Base-by-base conservation (phyloP, 352 stramenopile genomes). In the Salisapilia sapeloensis region DNA sequence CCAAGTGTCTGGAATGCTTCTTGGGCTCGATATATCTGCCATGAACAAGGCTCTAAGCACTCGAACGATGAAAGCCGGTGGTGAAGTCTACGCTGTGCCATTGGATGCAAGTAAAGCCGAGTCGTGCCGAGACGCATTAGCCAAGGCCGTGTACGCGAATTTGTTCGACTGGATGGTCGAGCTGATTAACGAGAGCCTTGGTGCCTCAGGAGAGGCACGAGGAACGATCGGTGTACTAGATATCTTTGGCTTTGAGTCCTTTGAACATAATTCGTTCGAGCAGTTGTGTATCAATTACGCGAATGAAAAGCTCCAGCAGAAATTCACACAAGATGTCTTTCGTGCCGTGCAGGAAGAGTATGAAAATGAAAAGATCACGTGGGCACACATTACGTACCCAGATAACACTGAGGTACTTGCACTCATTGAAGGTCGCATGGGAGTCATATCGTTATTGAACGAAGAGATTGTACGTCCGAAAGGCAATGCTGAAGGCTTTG, bases 131-230 rank as follows among this genome's bases (percentile, higher is more conserved):
- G 86, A 97, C 46, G 86, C 87, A 2, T 64, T 98, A 16, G 86
- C 89, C 8, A 97, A 97, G 54, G 64, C 92, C 22, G 70, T 96
- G 15, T 98, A 98, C 54, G 83, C 81, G 1, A 83, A 74, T 37
- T 44, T 97, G n/a, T 98, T 98, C 52, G 56, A 96, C 35, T 97
- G 89, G 90, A 62, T 98, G 24, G 90, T 98, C 22, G 59, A 66
- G 41, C 50, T 55, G 24, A 87, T 96, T 50, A 96, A 95, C 47
- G 56, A 54, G 14, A 89, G 65, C 35, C 38, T 79, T 8, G 39
- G 45, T 16, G 53, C 48, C 1, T 21, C 39, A 7, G 48, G 60
- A 6, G 24, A 22, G n/a, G 29, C 50, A 16, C 53, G 45, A 32
- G 16, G 41, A 8, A 54, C 50, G 22, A 89, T 93, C 35, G 77